These are phyloP conservation scores for Phoenix roebelenii DNA, from an alignment of 176 grass and related monocot species.

Conservation along the genomic window DNA sequence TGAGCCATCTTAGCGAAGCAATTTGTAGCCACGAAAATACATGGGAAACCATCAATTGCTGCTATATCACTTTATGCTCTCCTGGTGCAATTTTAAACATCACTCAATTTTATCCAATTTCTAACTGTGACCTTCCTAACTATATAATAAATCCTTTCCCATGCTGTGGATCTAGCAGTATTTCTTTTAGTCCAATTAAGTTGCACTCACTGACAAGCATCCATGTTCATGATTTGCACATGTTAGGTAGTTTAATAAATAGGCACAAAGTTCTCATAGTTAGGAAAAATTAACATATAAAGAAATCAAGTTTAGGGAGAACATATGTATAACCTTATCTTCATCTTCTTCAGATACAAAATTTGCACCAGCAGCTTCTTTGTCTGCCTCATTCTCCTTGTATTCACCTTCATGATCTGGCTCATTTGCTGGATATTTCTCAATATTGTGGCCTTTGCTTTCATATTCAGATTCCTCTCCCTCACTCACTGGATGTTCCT, in stretches of 20 bases:
- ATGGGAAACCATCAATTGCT: too few relatives aligned
- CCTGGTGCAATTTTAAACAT: too few relatives aligned
- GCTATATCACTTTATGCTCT: too few relatives aligned
- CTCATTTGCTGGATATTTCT: conserved; percentile 60
- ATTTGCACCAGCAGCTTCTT: conserved; percentile 31
- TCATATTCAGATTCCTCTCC: conserved; percentile 88
- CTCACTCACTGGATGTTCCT: conserved; percentile 65
- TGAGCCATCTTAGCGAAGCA: too few relatives aligned
- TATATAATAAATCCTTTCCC: too few relatives aligned
- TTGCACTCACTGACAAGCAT: too few relatives aligned
- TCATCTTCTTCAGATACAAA: conserved; percentile 60
- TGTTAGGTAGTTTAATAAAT: background rate
- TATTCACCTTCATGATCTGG: conserved; percentile 84
- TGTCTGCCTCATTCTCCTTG: conserved; percentile 48
- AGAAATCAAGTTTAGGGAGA: background rate
- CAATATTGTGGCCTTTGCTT: conserved; percentile 83
- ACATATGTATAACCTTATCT: conserved; percentile 35
- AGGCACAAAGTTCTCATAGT: background rate
- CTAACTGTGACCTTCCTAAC: too few relatives aligned
- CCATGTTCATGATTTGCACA: too few relatives aligned
- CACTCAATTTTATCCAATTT: too few relatives aligned
- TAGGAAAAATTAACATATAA: conserved; percentile 4
- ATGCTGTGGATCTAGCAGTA: too few relatives aligned
- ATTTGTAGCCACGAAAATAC: too few relatives aligned
- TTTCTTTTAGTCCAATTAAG: too few relatives aligned